Conservation (phyloP, 305 asterid genomes). For the Solanum aculeatissimum region DNA sequence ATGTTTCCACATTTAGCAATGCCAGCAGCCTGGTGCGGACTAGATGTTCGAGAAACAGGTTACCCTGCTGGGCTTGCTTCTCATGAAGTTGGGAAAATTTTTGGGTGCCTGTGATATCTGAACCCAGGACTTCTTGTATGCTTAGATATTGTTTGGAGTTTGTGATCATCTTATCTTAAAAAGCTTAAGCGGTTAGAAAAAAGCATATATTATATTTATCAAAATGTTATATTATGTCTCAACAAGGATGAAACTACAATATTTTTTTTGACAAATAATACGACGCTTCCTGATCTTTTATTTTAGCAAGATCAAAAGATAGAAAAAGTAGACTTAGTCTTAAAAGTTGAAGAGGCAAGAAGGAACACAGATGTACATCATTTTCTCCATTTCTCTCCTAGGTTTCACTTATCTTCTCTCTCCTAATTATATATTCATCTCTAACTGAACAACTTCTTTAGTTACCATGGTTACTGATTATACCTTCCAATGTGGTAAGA, state of each 20-base stretch:
- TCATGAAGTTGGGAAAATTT: background rate
- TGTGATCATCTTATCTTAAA: background rate
- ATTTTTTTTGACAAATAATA: background rate
- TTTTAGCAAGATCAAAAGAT: background rate
- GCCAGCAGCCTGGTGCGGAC: too few relatives aligned
- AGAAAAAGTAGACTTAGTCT: background rate
- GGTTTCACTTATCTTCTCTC: background rate
- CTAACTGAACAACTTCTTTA: background rate
- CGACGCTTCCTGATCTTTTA: background rate
- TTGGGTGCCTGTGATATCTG: background rate
- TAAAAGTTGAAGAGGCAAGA: background rate
- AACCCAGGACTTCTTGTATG: background rate
- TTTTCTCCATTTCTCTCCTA: background rate
- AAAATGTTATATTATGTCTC: background rate
- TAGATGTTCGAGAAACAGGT: too few relatives aligned
- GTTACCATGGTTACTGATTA: background rate
- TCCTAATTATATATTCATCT: background rate
- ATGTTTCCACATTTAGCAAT: background rate
- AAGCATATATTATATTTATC: background rate
- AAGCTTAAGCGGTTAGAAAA: background rate
- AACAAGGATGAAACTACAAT: background rate
- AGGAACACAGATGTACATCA: background rate
- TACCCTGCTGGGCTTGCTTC: too few relatives aligned
- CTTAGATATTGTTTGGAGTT: background rate
- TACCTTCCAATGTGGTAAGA: background rate